Conservation (phyloP, 768 basidiomycete species). For the Agaricus sinodeliciosus region DNA sequence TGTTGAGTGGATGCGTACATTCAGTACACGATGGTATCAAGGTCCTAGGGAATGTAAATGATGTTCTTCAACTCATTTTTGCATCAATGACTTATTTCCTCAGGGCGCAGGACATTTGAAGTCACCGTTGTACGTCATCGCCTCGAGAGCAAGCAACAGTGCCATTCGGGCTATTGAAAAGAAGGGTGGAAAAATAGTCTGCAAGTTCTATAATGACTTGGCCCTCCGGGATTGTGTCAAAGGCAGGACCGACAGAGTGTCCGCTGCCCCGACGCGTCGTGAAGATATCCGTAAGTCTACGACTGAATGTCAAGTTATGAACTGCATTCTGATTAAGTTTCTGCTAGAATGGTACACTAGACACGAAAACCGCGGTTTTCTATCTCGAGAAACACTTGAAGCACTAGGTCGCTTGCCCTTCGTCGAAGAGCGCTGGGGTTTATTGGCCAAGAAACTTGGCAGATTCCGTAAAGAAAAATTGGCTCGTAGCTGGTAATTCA, state of each 20-base stretch:
- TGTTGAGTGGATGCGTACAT: constrained; percentile 86
- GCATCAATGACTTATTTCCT: constrained; percentile 1
- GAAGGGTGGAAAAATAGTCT: constrained; percentile 76
- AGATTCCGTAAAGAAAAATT: constrained; percentile 43
- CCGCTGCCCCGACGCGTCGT: constrained; percentile 81
- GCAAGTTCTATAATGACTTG: constrained; percentile 87
- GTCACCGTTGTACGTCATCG: constrained; percentile 67
- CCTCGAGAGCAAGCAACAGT: constrained; percentile 80
- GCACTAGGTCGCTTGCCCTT: constrained; percentile 47
- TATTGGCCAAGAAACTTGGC: constrained; percentile 54
- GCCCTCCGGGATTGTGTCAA: constrained; percentile 76
- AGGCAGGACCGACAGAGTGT: constrained; percentile 58
- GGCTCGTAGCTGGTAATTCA: constrained; percentile 31
- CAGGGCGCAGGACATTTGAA: constrained; percentile 66
- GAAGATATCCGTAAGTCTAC: constrained; percentile 68
- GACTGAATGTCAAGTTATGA: not conserved
- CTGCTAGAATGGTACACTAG: constrained; percentile 70
- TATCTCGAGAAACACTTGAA: constrained; percentile 53
- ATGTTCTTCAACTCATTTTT: constrained; percentile 14
- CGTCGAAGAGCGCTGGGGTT: constrained; percentile 65
- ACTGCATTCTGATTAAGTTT: constrained; percentile 6
- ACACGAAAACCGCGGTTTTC: constrained; percentile 68
- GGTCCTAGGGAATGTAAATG: constrained; percentile 73
- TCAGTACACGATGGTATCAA: constrained; percentile 89
- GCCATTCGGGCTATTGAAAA: constrained; percentile 83